Conservation (phyloP, 2,329 filamentous ascomycete genomes). For the Phialocephala sp. region DNA sequence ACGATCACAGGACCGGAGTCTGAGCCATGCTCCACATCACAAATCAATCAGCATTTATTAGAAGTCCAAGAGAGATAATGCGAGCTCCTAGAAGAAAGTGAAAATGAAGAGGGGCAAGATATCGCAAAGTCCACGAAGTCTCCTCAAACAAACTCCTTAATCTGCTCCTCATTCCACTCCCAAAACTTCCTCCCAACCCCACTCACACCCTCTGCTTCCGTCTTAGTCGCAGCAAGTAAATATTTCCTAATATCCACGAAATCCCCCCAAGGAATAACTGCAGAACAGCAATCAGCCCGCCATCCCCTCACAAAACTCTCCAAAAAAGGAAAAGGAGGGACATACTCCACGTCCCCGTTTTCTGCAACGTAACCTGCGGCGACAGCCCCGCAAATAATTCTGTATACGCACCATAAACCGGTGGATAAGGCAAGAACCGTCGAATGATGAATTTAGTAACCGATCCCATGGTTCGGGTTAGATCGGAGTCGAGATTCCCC, state of each 20-base stretch:
- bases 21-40: too few relatives aligned
- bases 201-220: conserved; percentile 46
- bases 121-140: too few relatives aligned
- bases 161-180: conserved; percentile 50
- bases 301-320: not conserved
- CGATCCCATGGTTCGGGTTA: conserved; percentile 27
- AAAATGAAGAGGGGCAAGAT: too few relatives aligned
- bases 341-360: conserved; percentile 38
- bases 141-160: conserved; percentile 8
- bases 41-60: too few relatives aligned
- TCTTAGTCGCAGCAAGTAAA: conserved; percentile 42
- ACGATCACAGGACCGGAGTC: too few relatives aligned
- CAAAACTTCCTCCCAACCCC: conserved; percentile 49
- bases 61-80: too few relatives aligned
- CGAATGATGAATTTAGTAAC: conserved; percentile 10
- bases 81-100: too few relatives aligned
- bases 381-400: conserved; percentile 40
- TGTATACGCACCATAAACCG: conserved; percentile 41
- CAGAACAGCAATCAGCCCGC: conserved; percentile 22
- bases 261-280: conserved; percentile 55
- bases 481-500: conserved; percentile 38
- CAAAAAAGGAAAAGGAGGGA: not conserved
- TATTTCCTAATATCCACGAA: conserved; percentile 43
- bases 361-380: conserved; percentile 35
- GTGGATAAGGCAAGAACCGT: conserved; percentile 25